These are phyloP conservation scores for Tremella fuciformis DNA, from an alignment of 768 basidiomycete species.

Conservation along the genomic window DNA sequence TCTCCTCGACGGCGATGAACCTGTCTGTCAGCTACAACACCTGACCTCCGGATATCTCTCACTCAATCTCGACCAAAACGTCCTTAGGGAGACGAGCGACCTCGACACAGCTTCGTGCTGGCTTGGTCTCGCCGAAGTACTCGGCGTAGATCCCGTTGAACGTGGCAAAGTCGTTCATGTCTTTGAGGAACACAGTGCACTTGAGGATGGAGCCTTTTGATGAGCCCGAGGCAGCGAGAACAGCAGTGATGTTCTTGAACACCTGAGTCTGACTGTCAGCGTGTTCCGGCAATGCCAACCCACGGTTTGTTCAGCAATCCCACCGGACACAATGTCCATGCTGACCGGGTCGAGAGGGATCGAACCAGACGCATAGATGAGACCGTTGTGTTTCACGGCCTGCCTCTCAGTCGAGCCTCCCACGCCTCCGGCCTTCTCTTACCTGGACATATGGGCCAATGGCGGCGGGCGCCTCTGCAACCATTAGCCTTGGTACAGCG, in stretches of 20 bases:
- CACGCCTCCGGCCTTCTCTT: background rate
- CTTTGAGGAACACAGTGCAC: conserved; percentile 89
- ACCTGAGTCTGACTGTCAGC: conserved; percentile 60
- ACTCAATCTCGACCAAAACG: conserved; percentile 86
- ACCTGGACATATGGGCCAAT: conserved; percentile 62
- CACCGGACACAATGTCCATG: conserved; percentile 70
- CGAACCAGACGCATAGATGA: conserved; percentile 86
- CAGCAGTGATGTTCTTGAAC: conserved; percentile 76
- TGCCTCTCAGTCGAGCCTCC: conserved; percentile 52
- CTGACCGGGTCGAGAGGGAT: conserved; percentile 75
- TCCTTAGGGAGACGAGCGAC: conserved; percentile 77
- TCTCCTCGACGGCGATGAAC: conserved; percentile 43
- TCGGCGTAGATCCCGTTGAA: conserved; percentile 78
- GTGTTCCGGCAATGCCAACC: conserved; percentile 16
- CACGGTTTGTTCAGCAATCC: conserved; percentile 70
- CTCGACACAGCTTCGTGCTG: conserved; percentile 89
- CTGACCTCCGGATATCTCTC: conserved; percentile 12
- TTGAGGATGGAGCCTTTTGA: conserved; percentile 79
- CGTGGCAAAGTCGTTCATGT: conserved; percentile 81
- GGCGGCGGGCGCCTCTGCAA: conserved; percentile 51
- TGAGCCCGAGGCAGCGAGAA: conserved; percentile 78
- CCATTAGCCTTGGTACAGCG: conserved; percentile 6
- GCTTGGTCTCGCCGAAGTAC: conserved; percentile 87
- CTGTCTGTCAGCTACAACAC: conserved; percentile 10
- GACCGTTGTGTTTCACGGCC: conserved; percentile 73